Evolutionary conservation across 495 filamentous ascomycete species (phyloP).

Genomic region (Ramalina peruviana): DNA sequence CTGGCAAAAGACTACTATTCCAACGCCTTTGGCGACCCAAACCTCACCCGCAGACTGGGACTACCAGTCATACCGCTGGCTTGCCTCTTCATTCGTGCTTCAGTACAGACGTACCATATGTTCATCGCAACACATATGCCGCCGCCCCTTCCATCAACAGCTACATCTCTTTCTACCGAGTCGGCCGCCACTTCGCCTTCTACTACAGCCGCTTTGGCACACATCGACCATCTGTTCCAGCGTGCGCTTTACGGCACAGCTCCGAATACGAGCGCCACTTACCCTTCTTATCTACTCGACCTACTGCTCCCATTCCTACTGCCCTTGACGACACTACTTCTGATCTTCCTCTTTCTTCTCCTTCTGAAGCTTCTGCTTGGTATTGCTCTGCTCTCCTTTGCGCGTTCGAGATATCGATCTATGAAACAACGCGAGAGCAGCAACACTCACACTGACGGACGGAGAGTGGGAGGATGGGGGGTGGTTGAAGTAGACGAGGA

Average conservation of each 20-base stretch:
- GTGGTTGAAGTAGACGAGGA: constrained; percentile 82
- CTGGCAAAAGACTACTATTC: constrained; percentile 96
- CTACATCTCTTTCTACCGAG: constrained; percentile 46
- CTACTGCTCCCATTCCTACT: constrained; percentile 47
- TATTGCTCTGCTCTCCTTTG: constrained; percentile 38
- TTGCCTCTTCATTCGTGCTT: constrained; percentile 89
- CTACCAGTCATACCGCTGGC: constrained; percentile 85
- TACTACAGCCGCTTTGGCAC: constrained; percentile 56
- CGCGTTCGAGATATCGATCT: constrained; percentile 55
- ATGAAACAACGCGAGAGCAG: constrained; percentile 60
- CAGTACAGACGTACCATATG: constrained; percentile 96
- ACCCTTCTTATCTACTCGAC: constrained; percentile 31
- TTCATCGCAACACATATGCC: constrained; percentile 79
- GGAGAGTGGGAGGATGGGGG: constrained; percentile 46
- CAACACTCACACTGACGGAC: constrained; percentile 23
- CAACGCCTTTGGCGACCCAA: constrained; percentile 83
- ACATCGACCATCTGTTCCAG: constrained; percentile 42
- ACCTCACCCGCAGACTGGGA: constrained; percentile 76
- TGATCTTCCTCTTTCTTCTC: constrained; percentile 32
- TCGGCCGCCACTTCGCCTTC: constrained; percentile 46
- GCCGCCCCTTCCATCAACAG: constrained; percentile 52
- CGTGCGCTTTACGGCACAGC: constrained; percentile 15
- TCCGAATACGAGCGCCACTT: neutral
- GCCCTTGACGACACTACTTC: constrained; percentile 11
- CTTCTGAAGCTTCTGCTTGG: constrained; percentile 37